phyloP scores from a whole-genome alignment of 2,329 filamentous ascomycete genomes.

The Elsinoe fawcettii region DNA sequence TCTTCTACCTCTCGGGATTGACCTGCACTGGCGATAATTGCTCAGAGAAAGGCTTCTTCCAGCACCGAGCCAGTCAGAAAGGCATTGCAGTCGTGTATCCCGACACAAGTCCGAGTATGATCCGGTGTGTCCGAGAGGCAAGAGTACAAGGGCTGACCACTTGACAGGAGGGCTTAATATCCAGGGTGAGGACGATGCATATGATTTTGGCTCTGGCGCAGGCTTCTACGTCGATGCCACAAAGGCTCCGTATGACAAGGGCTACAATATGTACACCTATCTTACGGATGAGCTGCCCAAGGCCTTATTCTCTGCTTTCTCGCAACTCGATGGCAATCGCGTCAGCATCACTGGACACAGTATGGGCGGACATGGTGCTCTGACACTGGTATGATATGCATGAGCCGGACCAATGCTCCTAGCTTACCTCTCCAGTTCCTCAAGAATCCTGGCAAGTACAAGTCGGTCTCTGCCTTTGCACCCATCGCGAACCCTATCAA shows the following conservation, averaged over 20 bases:
- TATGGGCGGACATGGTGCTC: constrained; percentile 94
- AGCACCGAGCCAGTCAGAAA: constrained; percentile 67
- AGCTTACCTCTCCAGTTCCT: constrained; percentile 52
- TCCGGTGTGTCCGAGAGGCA: background rate
- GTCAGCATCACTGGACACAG: constrained; percentile 88
- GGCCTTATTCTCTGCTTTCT: constrained; percentile 64
- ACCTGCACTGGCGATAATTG: constrained; percentile 86
- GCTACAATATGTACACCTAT: constrained; percentile 95
- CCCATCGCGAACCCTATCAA: constrained; percentile 79
- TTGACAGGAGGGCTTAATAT: constrained; percentile 62
- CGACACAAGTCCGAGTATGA: constrained; percentile 79
- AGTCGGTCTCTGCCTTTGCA: constrained; percentile 80
- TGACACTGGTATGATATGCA: constrained; percentile 56
- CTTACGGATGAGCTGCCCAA: constrained; percentile 79
- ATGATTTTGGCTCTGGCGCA: constrained; percentile 86
- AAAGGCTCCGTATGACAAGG: constrained; percentile 59
- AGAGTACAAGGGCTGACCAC: constrained; percentile 17
- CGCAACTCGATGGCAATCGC: constrained; percentile 58
- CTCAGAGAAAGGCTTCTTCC: constrained; percentile 79
- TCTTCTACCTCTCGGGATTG: constrained; percentile 88
- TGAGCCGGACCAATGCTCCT: no score
- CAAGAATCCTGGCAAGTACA: constrained; percentile 84
- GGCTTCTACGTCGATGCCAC: constrained; percentile 93
- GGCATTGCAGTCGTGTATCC: constrained; percentile 92
- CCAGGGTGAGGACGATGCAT: constrained; percentile 75